Conservation (phyloP, 2,329 filamentous ascomycete species). For the Aspergillus viridinutans region DNA sequence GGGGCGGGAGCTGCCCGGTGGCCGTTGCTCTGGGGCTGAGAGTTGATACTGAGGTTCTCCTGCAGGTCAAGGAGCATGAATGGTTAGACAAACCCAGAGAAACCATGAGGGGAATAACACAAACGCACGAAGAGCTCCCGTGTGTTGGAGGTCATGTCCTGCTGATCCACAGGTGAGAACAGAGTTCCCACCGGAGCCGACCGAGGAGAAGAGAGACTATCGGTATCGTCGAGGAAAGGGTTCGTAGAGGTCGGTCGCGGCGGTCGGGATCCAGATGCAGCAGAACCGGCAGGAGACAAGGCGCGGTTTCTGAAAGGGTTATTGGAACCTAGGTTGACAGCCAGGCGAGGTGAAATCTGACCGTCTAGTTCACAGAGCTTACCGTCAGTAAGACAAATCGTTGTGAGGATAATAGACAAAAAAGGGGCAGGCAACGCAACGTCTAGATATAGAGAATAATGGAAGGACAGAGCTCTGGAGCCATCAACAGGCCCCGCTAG, state of each 20-base stretch:
- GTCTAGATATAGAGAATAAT: background rate
- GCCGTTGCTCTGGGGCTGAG: conserved; percentile 31
- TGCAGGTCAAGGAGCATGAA: conserved; percentile 14
- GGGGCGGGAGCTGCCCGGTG: conserved; percentile 32
- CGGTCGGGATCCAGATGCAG: conserved; percentile 26
- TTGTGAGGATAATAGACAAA: background rate
- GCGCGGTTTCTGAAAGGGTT: conserved; percentile 50
- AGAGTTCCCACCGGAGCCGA: conserved; percentile 29
- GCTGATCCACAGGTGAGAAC: conserved; percentile 31
- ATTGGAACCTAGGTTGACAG: conserved; percentile 42
- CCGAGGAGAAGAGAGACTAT: conserved; percentile 31
- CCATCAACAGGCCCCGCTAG: conserved; percentile 10
- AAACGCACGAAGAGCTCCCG: conserved; percentile 59
- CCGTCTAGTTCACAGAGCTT: conserved; percentile 20
- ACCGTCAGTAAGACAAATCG: conserved; percentile 3
- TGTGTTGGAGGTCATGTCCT: conserved; percentile 45
- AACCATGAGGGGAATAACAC: background rate
- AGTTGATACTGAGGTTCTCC: conserved; percentile 39
- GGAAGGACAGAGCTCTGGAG: background rate
- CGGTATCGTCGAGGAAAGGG: conserved; percentile 55
- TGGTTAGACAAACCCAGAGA: conserved; percentile 1
- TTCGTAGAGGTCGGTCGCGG: conserved; percentile 56
- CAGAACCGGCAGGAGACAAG: conserved; percentile 34
- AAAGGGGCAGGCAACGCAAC: conserved; percentile 2
- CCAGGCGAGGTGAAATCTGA: conserved; percentile 29